Evolutionary conservation across 1,284 basidiomycete species (phyloP), one percentile per base, ranked within the genome.

Genomic region (Puccinia horiana): DNA sequence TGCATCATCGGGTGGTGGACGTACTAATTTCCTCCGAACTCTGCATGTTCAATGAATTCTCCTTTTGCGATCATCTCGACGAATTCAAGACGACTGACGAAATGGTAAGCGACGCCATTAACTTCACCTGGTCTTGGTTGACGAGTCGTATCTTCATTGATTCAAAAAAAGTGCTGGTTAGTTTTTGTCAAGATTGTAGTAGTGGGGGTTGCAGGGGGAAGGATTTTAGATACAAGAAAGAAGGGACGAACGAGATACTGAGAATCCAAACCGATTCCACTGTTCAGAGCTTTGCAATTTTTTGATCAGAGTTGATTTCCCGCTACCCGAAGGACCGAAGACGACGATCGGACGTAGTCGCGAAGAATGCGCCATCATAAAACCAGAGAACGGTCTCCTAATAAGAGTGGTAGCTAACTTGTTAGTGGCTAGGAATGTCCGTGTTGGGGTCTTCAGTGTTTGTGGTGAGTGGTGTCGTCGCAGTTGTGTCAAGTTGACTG

Each of bases 281-380:
- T 92, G 91, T 5, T 95, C 95, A 67, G 95, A 92, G 44, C 88
- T 89, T 86, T 98, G 95, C 73, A 99, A 91, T 74, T 91, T 91
- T 83, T 91, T 91, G 83, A 99, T 90, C 76, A 98, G 91, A 0
- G 96, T 97, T 85, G 93, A 94, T 88, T 98, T 99, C 79, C 96
- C 96, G 1, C 95, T 93, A 32, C 96, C 96, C 0, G 94, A 96
- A 0, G 93, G 93, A 0, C 93, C 93, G 83, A 91, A 93, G 73
- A 94, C 89, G 61, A 94, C 91, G 79, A 94, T 90, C 12, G 93
- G 93, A 20, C 32, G 63, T 42, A 65, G 5, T 20, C 37, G 63
- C 23, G 35, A 18, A n/a, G 63, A 35, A 37, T 47, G 9, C 16
- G 44, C 16, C 8, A 16, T 47, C 52, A n/a, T 18, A 12, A 54